Evolutionary conservation across 2,329 filamentous ascomycete genomes (phyloP).

Genomic region (Aureobasidium lini): DNA sequence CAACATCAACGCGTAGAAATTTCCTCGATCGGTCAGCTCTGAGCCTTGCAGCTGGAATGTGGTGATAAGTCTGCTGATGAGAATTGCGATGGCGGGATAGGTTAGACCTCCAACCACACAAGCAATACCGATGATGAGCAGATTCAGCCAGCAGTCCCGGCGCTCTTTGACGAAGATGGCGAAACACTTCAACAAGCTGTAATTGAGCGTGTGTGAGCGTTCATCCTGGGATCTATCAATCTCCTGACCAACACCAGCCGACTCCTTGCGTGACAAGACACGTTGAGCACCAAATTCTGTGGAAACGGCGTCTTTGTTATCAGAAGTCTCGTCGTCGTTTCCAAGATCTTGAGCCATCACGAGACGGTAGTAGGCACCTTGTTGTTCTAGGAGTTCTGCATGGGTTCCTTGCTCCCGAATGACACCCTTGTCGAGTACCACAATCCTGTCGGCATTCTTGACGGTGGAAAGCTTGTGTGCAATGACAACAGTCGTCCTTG

Average conservation of each 20-base stretch:
- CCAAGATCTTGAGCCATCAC: slow-evolving; percentile 43
- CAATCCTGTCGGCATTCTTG: slow-evolving; percentile 88
- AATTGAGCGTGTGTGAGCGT: neutral
- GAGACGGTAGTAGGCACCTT: slow-evolving; percentile 35
- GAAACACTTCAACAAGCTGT: neutral
- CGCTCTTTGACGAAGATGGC: slow-evolving; percentile 27
- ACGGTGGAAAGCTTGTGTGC: slow-evolving; percentile 94
- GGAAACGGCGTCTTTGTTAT: neutral
- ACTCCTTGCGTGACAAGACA: neutral
- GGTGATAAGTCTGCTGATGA: slow-evolving; percentile 83
- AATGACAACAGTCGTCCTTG: slow-evolving; percentile 95
- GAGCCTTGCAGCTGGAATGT: slow-evolving; percentile 54
- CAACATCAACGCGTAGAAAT: slow-evolving; percentile 86
- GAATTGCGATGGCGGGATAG: slow-evolving; percentile 68
- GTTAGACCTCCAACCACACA: slow-evolving; percentile 76
- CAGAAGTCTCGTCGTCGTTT: neutral
- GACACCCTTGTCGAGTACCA: slow-evolving; percentile 43
- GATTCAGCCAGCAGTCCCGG: slow-evolving; percentile 60
- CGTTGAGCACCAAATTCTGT: neutral
- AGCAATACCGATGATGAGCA: slow-evolving; percentile 69
- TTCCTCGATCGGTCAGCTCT: slow-evolving; percentile 59
- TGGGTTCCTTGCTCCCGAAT: slow-evolving; percentile 40
- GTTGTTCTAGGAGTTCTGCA: slow-evolving; percentile 29
- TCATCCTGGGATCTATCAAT: neutral
- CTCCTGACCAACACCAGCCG: neutral